phyloP scores from a whole-genome alignment of 2,329 filamentous ascomycete species.

The Aotearoamyces nothofagi region DNA sequence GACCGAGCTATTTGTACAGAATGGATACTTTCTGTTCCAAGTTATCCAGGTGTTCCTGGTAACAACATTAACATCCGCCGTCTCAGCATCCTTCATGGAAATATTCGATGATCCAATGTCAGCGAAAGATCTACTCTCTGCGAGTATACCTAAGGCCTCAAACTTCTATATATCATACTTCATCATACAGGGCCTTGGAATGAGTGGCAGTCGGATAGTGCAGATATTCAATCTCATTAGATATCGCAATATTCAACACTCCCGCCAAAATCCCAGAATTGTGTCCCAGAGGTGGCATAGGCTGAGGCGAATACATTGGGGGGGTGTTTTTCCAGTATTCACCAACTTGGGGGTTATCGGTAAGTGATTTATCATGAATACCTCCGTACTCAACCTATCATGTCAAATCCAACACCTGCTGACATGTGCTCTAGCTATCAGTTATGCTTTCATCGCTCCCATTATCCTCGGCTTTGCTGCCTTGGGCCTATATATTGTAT shows the following conservation, averaged over 20 bases:
- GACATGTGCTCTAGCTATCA: too few relatives aligned
- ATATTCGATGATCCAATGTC: constrained; percentile 33
- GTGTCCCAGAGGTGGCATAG: constrained; percentile 40
- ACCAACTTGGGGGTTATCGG: constrained; percentile 37
- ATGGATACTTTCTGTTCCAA: constrained; percentile 47
- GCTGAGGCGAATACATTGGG: constrained; percentile 38
- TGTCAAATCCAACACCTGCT: constrained; percentile 6
- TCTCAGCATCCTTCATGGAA: constrained; percentile 33
- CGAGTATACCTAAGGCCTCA: constrained; percentile 43
- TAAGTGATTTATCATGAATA: constrained; percentile 19
- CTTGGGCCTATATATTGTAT: constrained; percentile 47
- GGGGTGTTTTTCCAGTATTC: constrained; percentile 40
- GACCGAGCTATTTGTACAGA: constrained; percentile 47
- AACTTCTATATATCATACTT: constrained; percentile 59
- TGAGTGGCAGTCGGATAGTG: constrained; percentile 41
- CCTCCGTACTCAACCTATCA: not conserved
- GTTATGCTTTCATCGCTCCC: constrained; percentile 50
- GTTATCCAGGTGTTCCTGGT: constrained; percentile 55
- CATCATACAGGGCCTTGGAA: constrained; percentile 48
- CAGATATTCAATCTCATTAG: constrained; percentile 42
- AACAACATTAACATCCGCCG: constrained; percentile 47
- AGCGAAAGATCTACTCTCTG: constrained; percentile 33
- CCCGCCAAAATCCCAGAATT: constrained; percentile 46
- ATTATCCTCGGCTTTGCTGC: constrained; percentile 49
- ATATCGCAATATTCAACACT: constrained; percentile 37